These are phyloP conservation scores for Zoysia pacifica DNA, from an alignment of 176 grass and related monocot species.

Conservation along the genomic window DNA sequence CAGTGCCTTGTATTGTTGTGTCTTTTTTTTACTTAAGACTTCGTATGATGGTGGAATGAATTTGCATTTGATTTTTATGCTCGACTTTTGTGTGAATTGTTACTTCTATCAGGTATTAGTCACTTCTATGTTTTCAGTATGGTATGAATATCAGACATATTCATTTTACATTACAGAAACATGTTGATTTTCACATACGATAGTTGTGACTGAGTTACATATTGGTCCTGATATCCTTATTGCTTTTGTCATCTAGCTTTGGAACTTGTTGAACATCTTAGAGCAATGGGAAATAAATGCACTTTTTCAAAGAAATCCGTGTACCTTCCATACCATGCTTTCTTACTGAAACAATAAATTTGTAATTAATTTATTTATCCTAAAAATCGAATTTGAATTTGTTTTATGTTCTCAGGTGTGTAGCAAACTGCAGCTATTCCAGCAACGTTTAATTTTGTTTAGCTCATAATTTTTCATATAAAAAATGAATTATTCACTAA, in stretches of 20 bases:
- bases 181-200: constrained; percentile 2
- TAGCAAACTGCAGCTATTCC: constrained; percentile 88
- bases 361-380: neutral
- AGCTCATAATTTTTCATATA: too few relatives aligned
- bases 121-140: constrained; percentile 3
- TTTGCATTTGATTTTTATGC: too few relatives aligned
- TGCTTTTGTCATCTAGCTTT: too few relatives aligned
- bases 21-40: constrained; percentile 18
- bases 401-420: constrained; percentile 48
- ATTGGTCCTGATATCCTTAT: constrained; percentile 4
- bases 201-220: constrained; percentile 1
- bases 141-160: neutral
- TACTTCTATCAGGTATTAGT: constrained; percentile 11
- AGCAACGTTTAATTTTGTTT: constrained; percentile 92
- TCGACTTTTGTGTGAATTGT: neutral
- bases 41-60: constrained; percentile 26
- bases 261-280: constrained; percentile 95
- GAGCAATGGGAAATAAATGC: constrained; percentile 90
- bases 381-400: constrained; percentile 11
- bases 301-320: constrained; percentile 76
- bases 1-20: neutral
- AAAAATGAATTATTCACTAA: too few relatives aligned
- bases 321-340: constrained; percentile 24
- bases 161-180: neutral
- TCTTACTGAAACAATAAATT: neutral